Evolutionary conservation across 768 basidiomycete genomes (phyloP), one percentile per base, ranked within the genome.

Genomic region (Grammothele lineata): DNA sequence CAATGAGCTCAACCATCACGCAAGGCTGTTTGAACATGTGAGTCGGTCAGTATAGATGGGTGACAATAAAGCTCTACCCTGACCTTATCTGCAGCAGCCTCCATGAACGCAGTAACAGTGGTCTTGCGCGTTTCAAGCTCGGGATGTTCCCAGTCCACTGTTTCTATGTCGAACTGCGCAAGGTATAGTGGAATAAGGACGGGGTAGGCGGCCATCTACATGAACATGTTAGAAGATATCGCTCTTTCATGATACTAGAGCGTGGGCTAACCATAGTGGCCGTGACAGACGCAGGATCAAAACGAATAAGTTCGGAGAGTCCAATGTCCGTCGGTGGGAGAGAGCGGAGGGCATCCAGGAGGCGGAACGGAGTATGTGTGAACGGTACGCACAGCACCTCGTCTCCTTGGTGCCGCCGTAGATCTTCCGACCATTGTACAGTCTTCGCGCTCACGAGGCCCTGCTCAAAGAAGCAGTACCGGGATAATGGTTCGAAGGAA

Each of bases 181-280:
- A 85, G 64, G 62, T 85, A 86, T 4, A 83, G 58, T 4, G 83
- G 83, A n/a, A 85, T 60, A 18, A 85, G 69, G 25, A 85, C 66
- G 3, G 83, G 83, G 52, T 78, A 81, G 30, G 75, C 80, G 19
- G 81, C 73, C 17, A 77, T 66, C 82, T 82, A 54, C 2, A 18
- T 45, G 19, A 17, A n/a, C n/a, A n/a, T n/a, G n/a, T n/a, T n/a
- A n/a, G n/a, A n/a, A n/a, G n/a, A n/a, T n/a, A n/a, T n/a, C n/a
- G n/a, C n/a, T n/a, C n/a, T n/a, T n/a, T n/a, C n/a, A n/a, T n/a
- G n/a, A n/a, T n/a, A n/a, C n/a, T n/a, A n/a, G n/a, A n/a, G n/a
- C n/a, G n/a, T n/a, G n/a, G n/a, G 53, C 73, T 45, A 49, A 81
- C 82, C 53, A 82, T 56, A 34, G 68, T 69, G 10, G 65, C 56